Evolutionary conservation across 345 rosid species (phyloP), one percentile per base, ranked within the genome.

Genomic region (Turritis glabra): DNA sequence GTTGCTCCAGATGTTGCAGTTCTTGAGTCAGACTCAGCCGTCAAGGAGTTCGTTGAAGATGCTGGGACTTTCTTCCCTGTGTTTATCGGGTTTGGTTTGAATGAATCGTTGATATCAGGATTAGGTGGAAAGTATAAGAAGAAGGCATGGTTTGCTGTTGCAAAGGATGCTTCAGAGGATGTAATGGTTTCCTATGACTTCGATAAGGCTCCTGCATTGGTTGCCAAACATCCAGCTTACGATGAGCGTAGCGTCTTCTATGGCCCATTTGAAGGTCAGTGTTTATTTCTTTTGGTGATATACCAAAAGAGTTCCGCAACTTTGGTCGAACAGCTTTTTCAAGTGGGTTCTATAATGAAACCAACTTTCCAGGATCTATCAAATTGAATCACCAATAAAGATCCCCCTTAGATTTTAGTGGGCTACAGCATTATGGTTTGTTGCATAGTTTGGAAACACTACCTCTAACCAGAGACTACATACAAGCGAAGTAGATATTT

Each of bases 231-330:
- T 75, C 99, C 91, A 12, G 77, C 57, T 32, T 95, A 77, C 58
- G 64, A 89, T 52, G 94, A 92, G 77, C 85, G 75, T 66, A 85
- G 77, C 54, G 76, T 83, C 60, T 95, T 89, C 67, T 92, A 95
- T 67, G 99, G 98, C 1, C 99, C 98, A 26, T 90, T 90, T 77
- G 98, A 95, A 86, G 98, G 99, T 92, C 64, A 64, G 84, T 77
- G 47, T 58, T 43, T 23, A 29, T 19, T 23, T 29, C 26, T 70
- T 32, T 32, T 7, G 35, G 35, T 32, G 0, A 32, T 32, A 32
- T 32, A 8, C 8, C 2, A 30, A 32, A 32, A 9, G 35, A 32
- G 35, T 26, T 50, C n/a, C n/a, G n/a, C n/a, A n/a, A n/a, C n/a
- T n/a, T n/a, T n/a, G n/a, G n/a, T n/a, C n/a, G n/a, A n/a, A n/a